These are phyloP conservation scores for Bifiguratus adelaidae DNA, from an alignment of 192 early-diverging fungal species.

Conservation along the genomic window DNA sequence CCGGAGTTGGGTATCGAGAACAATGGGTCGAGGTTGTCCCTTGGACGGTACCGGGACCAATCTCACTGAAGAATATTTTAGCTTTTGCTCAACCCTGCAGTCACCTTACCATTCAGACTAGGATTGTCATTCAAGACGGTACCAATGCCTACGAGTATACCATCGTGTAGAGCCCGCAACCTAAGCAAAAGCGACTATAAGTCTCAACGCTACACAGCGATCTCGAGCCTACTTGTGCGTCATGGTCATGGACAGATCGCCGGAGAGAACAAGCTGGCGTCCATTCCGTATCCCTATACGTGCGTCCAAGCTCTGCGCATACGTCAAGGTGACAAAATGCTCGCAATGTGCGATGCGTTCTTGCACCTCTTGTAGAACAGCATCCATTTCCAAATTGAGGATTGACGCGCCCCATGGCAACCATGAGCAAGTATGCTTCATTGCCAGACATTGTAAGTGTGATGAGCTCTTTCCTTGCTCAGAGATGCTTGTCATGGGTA, in stretches of 20 bases:
- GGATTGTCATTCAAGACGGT: slow-evolving; percentile 79
- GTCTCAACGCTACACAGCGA: neutral
- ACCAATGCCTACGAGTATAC: slow-evolving; percentile 77
- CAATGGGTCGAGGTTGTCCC: slow-evolving; percentile 61
- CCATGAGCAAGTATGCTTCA: slow-evolving; percentile 62
- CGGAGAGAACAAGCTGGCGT: slow-evolving; percentile 57
- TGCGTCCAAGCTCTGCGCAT: slow-evolving; percentile 83
- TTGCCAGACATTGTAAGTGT: slow-evolving; percentile 68
- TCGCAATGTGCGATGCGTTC: too few relatives aligned
- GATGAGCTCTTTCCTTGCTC: neutral
- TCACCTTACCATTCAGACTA: slow-evolving; percentile 35
- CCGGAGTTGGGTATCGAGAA: slow-evolving; percentile 65
- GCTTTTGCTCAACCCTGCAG: neutral
- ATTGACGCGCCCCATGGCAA: too few relatives aligned
- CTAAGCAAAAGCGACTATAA: too few relatives aligned
- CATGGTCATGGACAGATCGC: slow-evolving; percentile 61
- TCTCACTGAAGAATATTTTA: neutral
- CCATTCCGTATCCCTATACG: slow-evolving; percentile 49
- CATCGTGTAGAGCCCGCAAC: slow-evolving; percentile 62
- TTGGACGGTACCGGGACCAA: slow-evolving; percentile 4
- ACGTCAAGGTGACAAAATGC: slow-evolving; percentile 73
- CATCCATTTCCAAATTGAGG: too few relatives aligned
- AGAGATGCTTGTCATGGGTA: neutral
- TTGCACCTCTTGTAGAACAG: too few relatives aligned
- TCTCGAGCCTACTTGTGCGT: slow-evolving; percentile 50